Percentiles rank a stretch among this genome's conserved stretches.
phyloP scores from a whole-genome alignment of 2,329 filamentous ascomycete genomes.

The Bipolaris zeicola region DNA sequence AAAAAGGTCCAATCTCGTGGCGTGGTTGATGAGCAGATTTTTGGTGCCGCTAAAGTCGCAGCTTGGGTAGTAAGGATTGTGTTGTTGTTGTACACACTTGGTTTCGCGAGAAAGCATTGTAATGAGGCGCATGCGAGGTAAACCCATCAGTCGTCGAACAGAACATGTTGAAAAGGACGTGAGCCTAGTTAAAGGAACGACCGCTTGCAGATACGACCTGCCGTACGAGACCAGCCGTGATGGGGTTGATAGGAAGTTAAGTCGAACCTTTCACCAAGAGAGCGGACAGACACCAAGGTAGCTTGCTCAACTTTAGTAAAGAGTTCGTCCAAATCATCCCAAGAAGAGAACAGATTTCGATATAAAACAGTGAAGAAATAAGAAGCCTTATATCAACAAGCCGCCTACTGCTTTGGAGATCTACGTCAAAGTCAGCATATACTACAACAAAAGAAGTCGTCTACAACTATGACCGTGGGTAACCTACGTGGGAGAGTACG shows the following conservation, averaged over 20 bases:
- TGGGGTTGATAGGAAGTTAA: slow-evolving; percentile 2
- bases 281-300: background rate
- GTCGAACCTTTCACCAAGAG: slow-evolving; percentile 28
- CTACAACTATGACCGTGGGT: slow-evolving; percentile 34
- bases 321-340: slow-evolving; percentile 24
- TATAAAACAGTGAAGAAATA: slow-evolving; percentile 33
- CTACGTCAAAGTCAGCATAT: slow-evolving; percentile 33
- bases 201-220: slow-evolving; percentile 12
- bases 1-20: slow-evolving; percentile 10
- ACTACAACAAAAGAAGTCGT: background rate
- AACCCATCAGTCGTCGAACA: slow-evolving; percentile 9
- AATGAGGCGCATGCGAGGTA: background rate
- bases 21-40: slow-evolving; percentile 7
- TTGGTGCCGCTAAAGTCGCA: slow-evolving; percentile 10
- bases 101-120: background rate
- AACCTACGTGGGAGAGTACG: slow-evolving; percentile 55
- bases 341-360: slow-evolving; percentile 32
- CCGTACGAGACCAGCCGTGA: slow-evolving; percentile 23
- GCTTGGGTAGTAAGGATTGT: background rate
- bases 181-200: slow-evolving; percentile 49
- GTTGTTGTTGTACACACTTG: slow-evolving; percentile 10
- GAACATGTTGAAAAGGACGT: slow-evolving; percentile 27
- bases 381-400: slow-evolving; percentile 3
- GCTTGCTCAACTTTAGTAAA: slow-evolving; percentile 29
- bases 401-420: slow-evolving; percentile 43